These are phyloP conservation scores for Hebeloma cylindrosporum DNA, from an alignment of 768 basidiomycete species.

Conservation along the genomic window DNA sequence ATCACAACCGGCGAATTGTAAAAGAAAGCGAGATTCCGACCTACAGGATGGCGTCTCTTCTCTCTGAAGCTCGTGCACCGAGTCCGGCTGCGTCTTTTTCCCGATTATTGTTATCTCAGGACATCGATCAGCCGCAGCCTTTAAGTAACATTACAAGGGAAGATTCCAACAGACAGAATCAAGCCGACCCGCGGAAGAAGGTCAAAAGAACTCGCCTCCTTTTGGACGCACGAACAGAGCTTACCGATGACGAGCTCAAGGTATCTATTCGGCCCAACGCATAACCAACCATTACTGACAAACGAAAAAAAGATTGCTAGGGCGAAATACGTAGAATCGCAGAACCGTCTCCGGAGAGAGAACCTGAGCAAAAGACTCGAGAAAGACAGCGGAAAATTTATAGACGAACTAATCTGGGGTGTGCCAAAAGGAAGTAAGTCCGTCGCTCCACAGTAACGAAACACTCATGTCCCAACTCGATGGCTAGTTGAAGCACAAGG, in stretches of 20 bases:
- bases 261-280: conserved; percentile 31
- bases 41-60: conserved; percentile 10
- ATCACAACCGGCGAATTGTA: too few species aligned
- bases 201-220: conserved; percentile 56
- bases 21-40: conserved; percentile 14
- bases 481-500: conserved; percentile 60
- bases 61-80: not conserved
- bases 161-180: conserved; percentile 20
- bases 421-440: conserved; percentile 62
- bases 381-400: conserved; percentile 50
- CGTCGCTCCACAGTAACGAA: not conserved
- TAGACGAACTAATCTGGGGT: conserved; percentile 68
- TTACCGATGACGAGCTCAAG: conserved; percentile 82
- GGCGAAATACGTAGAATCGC: conserved; percentile 64
- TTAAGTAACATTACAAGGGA: conserved; percentile 30
- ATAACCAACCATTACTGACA: not conserved
- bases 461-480: not conserved
- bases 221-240: conserved; percentile 72
- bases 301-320: conserved; percentile 49
- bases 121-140: conserved; percentile 27
- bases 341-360: conserved; percentile 52
- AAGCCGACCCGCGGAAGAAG: conserved; percentile 26
- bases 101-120: conserved; percentile 42
- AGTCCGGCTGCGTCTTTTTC: conserved; percentile 41
- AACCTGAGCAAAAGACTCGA: conserved; percentile 52